These are phyloP conservation scores for Fragaria nilgerrensis DNA, from an alignment of 306 rosid species.

Conservation along the genomic window DNA sequence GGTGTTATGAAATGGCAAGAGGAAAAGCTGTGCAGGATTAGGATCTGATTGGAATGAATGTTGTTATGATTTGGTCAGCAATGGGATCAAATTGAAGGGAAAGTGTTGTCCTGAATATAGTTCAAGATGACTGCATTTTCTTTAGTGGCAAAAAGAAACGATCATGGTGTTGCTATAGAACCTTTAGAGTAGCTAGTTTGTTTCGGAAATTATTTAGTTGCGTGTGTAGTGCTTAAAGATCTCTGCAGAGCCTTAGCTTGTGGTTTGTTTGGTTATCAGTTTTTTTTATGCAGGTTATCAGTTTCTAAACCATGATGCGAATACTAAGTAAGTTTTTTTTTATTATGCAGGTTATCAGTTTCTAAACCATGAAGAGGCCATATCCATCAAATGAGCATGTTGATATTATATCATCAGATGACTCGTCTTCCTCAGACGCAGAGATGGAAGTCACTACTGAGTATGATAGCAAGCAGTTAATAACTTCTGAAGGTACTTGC, in stretches of 20 bases:
- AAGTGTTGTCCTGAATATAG: neutral
- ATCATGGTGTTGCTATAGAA: neutral
- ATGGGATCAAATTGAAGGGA: neutral
- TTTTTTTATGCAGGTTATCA: too few species aligned
- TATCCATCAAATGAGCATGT: constrained; percentile 47
- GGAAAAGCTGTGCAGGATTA: neutral
- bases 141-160: too few species aligned
- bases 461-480: constrained; percentile 19
- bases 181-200: neutral
- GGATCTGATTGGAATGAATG: neutral
- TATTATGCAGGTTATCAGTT: constrained; percentile 15
- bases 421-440: constrained; percentile 51
- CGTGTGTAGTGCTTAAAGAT: neutral
- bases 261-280: neutral
- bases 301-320: too few species aligned
- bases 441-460: constrained; percentile 26
- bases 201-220: neutral
- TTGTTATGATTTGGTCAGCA: too few species aligned
- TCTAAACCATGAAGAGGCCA: constrained; percentile 53
- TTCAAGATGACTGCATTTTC: neutral
- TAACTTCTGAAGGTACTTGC: constrained; percentile 48
- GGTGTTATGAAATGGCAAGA: neutral
- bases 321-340: neutral
- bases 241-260: neutral
- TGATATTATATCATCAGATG: constrained; percentile 47